These are phyloP conservation scores for Nemania sp. DNA, from an alignment of 2,329 filamentous ascomycete genomes.

Conservation along the genomic window DNA sequence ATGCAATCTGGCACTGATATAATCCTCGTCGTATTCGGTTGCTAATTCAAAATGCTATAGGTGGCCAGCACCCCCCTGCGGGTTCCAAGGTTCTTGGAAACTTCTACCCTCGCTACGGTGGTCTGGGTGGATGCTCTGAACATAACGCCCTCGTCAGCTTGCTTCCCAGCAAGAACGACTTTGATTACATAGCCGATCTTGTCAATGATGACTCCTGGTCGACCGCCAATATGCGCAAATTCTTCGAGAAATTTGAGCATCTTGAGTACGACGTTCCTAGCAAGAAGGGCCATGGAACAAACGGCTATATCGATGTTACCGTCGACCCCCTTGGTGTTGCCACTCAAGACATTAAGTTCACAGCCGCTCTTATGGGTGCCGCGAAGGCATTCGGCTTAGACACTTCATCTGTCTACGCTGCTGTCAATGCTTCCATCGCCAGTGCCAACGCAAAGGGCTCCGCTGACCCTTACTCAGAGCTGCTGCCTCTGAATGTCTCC, in stretches of 20 bases:
- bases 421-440: constrained; percentile 35
- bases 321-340: constrained; percentile 22
- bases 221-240: constrained; percentile 32
- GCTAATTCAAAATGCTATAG: constrained; percentile 10
- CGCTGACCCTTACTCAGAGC: constrained; percentile 21
- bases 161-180: constrained; percentile 50
- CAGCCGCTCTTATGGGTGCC: constrained; percentile 26
- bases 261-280: constrained; percentile 37
- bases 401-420: constrained; percentile 46
- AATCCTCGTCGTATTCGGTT: not conserved
- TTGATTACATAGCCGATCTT: constrained; percentile 46
- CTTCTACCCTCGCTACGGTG: constrained; percentile 61
- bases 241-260: constrained; percentile 35
- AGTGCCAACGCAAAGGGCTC: not conserved
- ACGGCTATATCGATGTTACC: constrained; percentile 31
- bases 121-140: constrained; percentile 42
- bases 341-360: constrained; percentile 29
- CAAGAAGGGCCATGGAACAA: constrained; percentile 41
- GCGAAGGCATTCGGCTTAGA: constrained; percentile 20
- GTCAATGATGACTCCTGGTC: constrained; percentile 34
- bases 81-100: constrained; percentile 56
- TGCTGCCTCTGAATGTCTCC: constrained; percentile 26
- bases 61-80: constrained; percentile 54
- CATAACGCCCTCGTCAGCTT: constrained; percentile 39
- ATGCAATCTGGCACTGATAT: not conserved